Evolutionary conservation across 1,284 basidiomycete species (phyloP).

Genomic region (Leccinum variabile): DNA sequence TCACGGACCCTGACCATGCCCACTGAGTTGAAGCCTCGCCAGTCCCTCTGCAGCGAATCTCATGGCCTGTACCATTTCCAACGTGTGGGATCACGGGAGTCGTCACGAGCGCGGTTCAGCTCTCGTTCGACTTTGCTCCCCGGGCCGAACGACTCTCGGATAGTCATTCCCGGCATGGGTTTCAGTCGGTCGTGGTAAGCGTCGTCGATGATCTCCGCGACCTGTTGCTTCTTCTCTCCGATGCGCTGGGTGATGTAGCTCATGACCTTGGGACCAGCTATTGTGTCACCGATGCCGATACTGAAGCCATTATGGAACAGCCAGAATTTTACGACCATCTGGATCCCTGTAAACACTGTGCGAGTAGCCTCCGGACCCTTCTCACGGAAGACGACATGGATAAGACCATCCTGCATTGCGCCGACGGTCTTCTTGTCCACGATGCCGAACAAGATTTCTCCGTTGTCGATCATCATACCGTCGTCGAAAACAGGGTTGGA

Average conservation of each 20-base stretch:
- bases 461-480: conserved; percentile 96
- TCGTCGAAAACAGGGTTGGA: conserved; percentile 87
- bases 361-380: conserved; percentile 94
- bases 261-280: conserved; percentile 91
- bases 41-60: too few species aligned
- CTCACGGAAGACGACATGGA: conserved; percentile 98
- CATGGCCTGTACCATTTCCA: too few species aligned
- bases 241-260: conserved; percentile 84
- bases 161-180: conserved; percentile 95
- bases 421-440: conserved; percentile 99
- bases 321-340: conserved; percentile 98
- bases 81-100: conserved; percentile 43
- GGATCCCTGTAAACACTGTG: conserved; percentile 90
- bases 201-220: conserved; percentile 70
- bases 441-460: conserved; percentile 93
- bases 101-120: conserved; percentile 95
- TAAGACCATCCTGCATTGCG: conserved; percentile 89
- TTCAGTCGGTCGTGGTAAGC: conserved; percentile 85
- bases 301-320: conserved; percentile 98
- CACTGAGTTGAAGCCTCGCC: too few species aligned
- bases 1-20: too few species aligned
- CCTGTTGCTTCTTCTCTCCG: conserved; percentile 76
- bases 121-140: conserved; percentile 91
- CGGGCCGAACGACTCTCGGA: conserved; percentile 86
- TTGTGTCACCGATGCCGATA: conserved; percentile 98